These are phyloP conservation scores for Spiraea crenata DNA, from an alignment of 331 rosid genomes.

Conservation along the genomic window DNA sequence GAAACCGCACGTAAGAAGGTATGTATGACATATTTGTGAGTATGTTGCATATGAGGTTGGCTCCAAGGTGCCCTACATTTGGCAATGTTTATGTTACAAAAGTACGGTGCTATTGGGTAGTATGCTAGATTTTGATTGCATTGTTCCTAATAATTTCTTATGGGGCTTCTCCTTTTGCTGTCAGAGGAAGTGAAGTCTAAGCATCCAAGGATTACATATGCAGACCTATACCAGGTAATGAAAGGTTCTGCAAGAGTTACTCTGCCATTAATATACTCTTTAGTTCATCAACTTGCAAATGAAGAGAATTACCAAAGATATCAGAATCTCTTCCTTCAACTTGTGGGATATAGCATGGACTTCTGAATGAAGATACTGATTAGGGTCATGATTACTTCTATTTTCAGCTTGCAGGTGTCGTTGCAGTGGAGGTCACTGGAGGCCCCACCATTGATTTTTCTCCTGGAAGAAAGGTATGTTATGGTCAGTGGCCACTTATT, in stretches of 20 bases:
- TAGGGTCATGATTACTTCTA: background rate
- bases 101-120: background rate
- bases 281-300: background rate
- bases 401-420: conserved; percentile 94
- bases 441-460: conserved; percentile 82
- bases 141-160: conserved; percentile 12
- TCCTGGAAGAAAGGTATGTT: conserved; percentile 82
- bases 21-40: background rate
- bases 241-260: conserved; percentile 21
- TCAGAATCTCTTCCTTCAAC: background rate
- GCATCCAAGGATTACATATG: conserved; percentile 68
- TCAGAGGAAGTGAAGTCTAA: conserved; percentile 85
- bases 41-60: background rate
- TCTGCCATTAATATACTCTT: conserved; percentile 1
- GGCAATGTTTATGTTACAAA: background rate
- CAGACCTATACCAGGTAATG: conserved; percentile 88
- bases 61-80: background rate
- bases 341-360: background rate
- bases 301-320: conserved; percentile 1
- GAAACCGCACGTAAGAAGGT: background rate
- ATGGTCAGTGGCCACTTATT: conserved; percentile 13
- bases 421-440: conserved; percentile 97
- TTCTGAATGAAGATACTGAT: background rate
- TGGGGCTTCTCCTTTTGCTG: conserved; percentile 31
- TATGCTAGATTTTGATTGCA: background rate